phyloP scores from a whole-genome alignment of 2,329 filamentous ascomycete genomes.

The Colletotrichum paranaense region DNA sequence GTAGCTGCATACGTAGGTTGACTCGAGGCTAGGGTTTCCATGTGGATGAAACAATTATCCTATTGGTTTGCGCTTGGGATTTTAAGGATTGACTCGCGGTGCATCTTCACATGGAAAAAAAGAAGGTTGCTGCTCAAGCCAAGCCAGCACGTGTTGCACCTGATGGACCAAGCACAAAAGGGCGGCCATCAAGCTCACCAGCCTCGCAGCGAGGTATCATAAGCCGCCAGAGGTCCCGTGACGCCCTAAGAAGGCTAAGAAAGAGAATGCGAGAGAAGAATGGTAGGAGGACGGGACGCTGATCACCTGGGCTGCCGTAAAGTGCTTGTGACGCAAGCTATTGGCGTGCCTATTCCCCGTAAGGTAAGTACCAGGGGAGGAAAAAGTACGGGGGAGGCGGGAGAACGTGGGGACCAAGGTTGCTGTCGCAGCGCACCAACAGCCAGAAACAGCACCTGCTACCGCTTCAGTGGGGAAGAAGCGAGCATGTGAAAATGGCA shows the following conservation, averaged over 20 bases:
- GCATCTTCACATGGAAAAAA: slow-evolving; percentile 31
- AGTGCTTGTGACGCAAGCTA: slow-evolving; percentile 30
- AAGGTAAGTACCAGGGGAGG: background rate
- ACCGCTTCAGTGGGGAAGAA: background rate
- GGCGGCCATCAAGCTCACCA: background rate
- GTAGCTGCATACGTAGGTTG: background rate
- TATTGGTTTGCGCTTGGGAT: background rate
- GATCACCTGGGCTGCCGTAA: slow-evolving; percentile 10
- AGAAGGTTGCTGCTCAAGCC: slow-evolving; percentile 10
- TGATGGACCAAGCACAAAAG: background rate
- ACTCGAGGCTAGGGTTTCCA: background rate
- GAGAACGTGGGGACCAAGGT: slow-evolving; percentile 15
- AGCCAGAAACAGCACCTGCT: background rate
- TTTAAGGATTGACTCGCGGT: slow-evolving; percentile 23
- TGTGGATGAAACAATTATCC: background rate
- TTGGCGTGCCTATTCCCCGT: slow-evolving; percentile 17
- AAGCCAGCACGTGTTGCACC: slow-evolving; percentile 24
- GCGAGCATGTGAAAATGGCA: slow-evolving; percentile 31
- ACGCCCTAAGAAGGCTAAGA: background rate
- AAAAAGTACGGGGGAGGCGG: slow-evolving; percentile 26
- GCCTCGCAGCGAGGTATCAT: background rate
- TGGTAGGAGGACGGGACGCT: background rate
- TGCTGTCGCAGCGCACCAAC: slow-evolving; percentile 12
- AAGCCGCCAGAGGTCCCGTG: slow-evolving; percentile 4
- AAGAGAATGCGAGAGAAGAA: background rate